Evolutionary conservation across 2,329 filamentous ascomycete genomes (phyloP).

Genomic region (Trichoderma lentiforme): DNA sequence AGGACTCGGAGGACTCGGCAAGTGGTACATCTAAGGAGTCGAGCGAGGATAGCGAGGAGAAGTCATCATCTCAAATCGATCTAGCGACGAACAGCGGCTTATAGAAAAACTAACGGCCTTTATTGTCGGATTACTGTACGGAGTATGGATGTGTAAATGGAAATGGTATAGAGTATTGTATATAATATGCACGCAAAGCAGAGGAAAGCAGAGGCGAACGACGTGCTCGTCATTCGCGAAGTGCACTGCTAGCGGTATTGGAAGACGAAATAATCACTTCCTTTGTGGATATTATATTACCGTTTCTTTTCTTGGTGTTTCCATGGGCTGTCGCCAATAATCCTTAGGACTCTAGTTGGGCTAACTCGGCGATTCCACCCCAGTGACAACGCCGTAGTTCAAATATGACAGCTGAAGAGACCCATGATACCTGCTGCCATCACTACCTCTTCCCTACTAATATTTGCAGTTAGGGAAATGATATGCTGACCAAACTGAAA

Average conservation of each 20-base stretch:
- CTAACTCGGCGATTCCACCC: background rate
- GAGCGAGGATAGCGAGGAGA: background rate
- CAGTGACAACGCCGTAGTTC: background rate
- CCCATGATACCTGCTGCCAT: background rate
- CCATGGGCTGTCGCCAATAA: background rate
- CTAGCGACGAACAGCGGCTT: background rate
- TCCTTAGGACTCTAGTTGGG: background rate
- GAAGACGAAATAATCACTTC: background rate
- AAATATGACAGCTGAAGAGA: background rate
- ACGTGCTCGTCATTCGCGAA: background rate
- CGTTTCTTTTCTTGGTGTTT: background rate
- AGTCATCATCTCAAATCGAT: background rate
- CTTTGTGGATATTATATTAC: background rate
- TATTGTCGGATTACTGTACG: background rate
- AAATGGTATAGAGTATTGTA: background rate
- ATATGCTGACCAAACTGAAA: background rate
- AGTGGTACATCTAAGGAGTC: background rate
- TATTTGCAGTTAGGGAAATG: background rate
- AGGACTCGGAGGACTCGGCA: background rate
- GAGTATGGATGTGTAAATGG: background rate
- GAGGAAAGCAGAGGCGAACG: background rate
- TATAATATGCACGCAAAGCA: background rate
- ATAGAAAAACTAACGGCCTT: background rate
- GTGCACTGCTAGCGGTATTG: background rate
- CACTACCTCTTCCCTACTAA: background rate